Evolutionary conservation across 768 basidiomycete genomes (phyloP), one percentile per base, ranked within the genome.

Genomic region (Phanerochaete carnosa): DNA sequence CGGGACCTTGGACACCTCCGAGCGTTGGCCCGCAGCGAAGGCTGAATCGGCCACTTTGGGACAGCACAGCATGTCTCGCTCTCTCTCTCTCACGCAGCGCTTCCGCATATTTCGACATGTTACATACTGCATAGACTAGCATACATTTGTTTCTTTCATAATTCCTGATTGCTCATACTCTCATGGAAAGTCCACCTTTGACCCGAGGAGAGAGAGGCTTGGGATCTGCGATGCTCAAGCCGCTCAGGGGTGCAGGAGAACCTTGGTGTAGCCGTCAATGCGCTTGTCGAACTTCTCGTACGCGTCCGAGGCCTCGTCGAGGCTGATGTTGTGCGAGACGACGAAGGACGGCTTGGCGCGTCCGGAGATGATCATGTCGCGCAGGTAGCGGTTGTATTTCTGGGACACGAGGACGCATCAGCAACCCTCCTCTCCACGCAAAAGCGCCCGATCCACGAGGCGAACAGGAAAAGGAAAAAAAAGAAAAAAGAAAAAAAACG

Each of bases 271-370:
- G 15, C 81, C 81, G 35, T 83, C 81, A 47, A 83, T 72, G 50
- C 80, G 72, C 66, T 77, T 77, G 63, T 83, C 82, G 63, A 84
- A 83, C 64, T 83, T 83, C 46, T 73, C 75, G 65, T 83, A 84
- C 23, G 83, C 83, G 32, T 76, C 74, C 3, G 77, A 69, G 0
- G 82, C 82, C 2, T 80, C 73, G 55, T 83, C 76, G 52, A 84
- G 73, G 2, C 76, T 65, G n/a, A 83, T 59, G 39, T 82, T 79
- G 64, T 84, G 82, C 30, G 81, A 82, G 12, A 84, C 80, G 30
- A 83, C 80, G 58, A 83, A 83, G 19, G 79, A 78, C 1, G 82
- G 83, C 61, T 82, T 83, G 1, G 82, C 83, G 53, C 74, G 74
- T 2, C 81, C 81, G 1, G 80, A 65, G 49, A 84, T 79, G 70